phyloP scores from a whole-genome alignment of 345 rosid species.

The Euclidium syriacum region DNA sequence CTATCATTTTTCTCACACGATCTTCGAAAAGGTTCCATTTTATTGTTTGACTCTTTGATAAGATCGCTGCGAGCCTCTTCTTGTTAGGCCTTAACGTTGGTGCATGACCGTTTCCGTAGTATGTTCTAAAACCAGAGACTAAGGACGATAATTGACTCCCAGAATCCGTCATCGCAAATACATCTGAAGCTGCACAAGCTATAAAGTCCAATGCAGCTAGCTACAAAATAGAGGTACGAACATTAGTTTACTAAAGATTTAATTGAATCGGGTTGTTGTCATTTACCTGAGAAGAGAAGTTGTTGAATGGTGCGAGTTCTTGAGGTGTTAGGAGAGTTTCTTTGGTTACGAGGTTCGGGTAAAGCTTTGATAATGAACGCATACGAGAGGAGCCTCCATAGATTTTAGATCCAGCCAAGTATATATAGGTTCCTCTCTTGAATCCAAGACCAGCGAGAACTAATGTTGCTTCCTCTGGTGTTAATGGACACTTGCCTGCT shows the following conservation, averaged over 20 bases:
- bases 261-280: no score
- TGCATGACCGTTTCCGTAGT: constrained; percentile 62
- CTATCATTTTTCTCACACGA: constrained; percentile 65
- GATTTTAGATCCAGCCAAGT: constrained; percentile 70
- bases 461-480: constrained; percentile 92
- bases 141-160: constrained; percentile 92
- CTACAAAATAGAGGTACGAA: constrained; percentile 47
- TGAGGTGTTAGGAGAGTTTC: constrained; percentile 69
- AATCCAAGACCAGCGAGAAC: constrained; percentile 85
- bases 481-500: constrained; percentile 83
- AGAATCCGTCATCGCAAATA: constrained; percentile 92
- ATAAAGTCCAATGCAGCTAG: constrained; percentile 87
- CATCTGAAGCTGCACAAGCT: constrained; percentile 83
- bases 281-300: constrained; percentile 93
- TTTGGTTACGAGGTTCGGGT: constrained; percentile 80
- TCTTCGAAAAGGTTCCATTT: constrained; percentile 57
- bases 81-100: constrained; percentile 85
- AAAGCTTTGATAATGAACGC: constrained; percentile 64
- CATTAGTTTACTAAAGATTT: no score
- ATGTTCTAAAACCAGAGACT: constrained; percentile 80
- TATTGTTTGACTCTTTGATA: constrained; percentile 51
- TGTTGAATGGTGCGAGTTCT: constrained; percentile 80
- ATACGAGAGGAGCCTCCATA: constrained; percentile 71
- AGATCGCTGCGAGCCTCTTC: constrained; percentile 81
- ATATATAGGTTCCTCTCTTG: constrained; percentile 56